These are phyloP conservation scores for Rhizopus delemar DNA, from an alignment of 371 early-diverging fungal species.

Conservation along the genomic window DNA sequence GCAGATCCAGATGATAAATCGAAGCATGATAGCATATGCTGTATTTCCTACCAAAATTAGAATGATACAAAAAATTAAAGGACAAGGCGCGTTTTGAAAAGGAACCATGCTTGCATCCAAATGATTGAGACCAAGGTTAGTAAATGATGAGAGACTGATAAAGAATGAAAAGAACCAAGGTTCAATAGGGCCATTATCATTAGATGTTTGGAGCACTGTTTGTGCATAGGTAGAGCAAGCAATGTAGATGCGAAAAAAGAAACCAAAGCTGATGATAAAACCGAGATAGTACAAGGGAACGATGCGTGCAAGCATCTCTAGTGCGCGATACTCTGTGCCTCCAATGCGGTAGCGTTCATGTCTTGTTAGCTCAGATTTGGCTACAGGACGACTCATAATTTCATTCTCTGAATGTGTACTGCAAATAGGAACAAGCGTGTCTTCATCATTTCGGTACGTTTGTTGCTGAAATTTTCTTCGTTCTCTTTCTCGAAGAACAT, in stretches of 20 bases:
- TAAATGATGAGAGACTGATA: conserved; percentile 36
- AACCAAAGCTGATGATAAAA: conserved; percentile 26
- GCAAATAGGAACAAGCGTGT: conserved; percentile 9
- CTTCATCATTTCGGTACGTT: conserved; percentile 9
- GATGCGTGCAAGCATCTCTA: conserved; percentile 33
- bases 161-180: conserved; percentile 53
- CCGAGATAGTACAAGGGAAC: conserved; percentile 38
- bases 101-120: conserved; percentile 48
- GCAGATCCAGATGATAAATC: conserved; percentile 45
- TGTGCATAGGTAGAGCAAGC: conserved; percentile 34
- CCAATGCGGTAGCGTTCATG: conserved; percentile 40
- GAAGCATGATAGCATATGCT: conserved; percentile 43
- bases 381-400: conserved; percentile 26
- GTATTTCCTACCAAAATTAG: conserved; percentile 49
- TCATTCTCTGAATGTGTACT: conserved; percentile 26
- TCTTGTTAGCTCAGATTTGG: conserved; percentile 32
- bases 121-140: conserved; percentile 44
- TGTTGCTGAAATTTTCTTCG: conserved; percentile 17
- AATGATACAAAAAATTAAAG: conserved; percentile 35
- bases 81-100: conserved; percentile 44
- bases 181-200: conserved; percentile 32
- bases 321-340: conserved; percentile 43
- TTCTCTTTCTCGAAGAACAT: conserved; percentile 24
- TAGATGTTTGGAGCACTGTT: conserved; percentile 33
- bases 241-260: conserved; percentile 40